Conservation (phyloP, 495 filamentous ascomycete genomes). For the Trichocladium antarcticum region DNA sequence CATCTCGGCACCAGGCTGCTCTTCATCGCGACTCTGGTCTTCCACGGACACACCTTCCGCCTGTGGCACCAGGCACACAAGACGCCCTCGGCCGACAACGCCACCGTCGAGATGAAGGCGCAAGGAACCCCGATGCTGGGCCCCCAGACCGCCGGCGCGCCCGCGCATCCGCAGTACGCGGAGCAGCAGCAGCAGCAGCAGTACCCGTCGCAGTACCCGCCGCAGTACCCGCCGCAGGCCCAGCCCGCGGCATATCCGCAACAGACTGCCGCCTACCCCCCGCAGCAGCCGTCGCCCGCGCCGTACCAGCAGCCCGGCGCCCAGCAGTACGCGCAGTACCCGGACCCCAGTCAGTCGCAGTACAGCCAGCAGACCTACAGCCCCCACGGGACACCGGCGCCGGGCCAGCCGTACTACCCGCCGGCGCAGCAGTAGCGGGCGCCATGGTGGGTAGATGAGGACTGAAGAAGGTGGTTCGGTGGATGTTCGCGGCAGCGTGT, state of each 20-base stretch:
- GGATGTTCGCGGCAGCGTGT: too few species aligned
- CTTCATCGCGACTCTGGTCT: conserved; percentile 36
- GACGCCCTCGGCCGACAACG: conserved; percentile 18
- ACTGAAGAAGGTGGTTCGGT: too few species aligned
- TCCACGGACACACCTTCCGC: conserved; percentile 34
- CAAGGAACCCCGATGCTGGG: conserved; percentile 21
- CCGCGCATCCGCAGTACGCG: conserved; percentile 20
- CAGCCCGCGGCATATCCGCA: conserved; percentile 3
- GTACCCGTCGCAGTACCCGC: conserved; percentile 7
- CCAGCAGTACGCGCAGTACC: conserved; percentile 1
- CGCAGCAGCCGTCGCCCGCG: conserved; percentile 2
- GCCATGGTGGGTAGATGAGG: too few species aligned
- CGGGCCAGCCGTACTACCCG: conserved; percentile 16
- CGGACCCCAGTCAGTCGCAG: conserved; percentile 2
- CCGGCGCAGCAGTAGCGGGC: conserved; percentile 1
- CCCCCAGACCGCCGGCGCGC: conserved; percentile 12
- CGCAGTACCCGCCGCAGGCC: too few species aligned
- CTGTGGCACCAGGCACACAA: conserved; percentile 24
- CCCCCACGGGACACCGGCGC: conserved; percentile 13
- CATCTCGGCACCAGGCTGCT: conserved; percentile 22
- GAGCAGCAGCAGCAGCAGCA: conserved; percentile 17
- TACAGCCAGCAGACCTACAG: conserved; percentile 5
- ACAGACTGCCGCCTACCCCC: not conserved
- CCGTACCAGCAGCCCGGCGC: not conserved
- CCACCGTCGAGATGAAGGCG: conserved; percentile 28